Evolutionary conservation across 164 flowering plant species (phyloP), one percentile per base, ranked within the genome.

Genomic region (Stephania japonica): DNA sequence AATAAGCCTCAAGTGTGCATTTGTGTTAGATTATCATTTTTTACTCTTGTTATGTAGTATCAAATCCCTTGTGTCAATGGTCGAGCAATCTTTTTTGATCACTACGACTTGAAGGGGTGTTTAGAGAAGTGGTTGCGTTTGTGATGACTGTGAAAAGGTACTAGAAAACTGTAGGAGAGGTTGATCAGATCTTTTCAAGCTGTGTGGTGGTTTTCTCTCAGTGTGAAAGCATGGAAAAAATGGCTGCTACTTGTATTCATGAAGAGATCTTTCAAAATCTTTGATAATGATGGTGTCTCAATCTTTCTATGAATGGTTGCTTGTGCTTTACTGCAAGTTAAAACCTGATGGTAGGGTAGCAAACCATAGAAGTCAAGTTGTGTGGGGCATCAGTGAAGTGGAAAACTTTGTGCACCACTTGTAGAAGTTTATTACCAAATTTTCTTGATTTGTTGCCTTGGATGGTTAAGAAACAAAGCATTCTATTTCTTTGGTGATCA

Each of bases 321-420:
- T 59, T 59, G 64, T 24, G 21, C 64, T 18, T 5, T 21, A n/a
- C 18, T 59, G 24, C 64, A 59, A 59, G 23, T 1, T 59, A 19
- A 59, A 59, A n/a, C 64, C 64, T 18, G 5, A 16, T 59, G n/a
- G 64, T 59, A 59, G n/a, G 64, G n/a, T 59, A 59, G 64, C 64
- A n/a, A 59, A 59, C 64, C 64, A 59, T 24, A 19, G 24, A 59
- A 59, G 64, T 59, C 14, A 56, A 56, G 63, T 56, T 56, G n/a
- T 6, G n/a, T 16, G 21, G n/a, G n/a, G n/a, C 63, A 56, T 56
- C 23, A 16, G 14, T 50, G 59, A 50, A 50, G n/a, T 8, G 50
- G 50, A 44, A 44, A 44, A 8, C 14, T 13, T 8, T 44, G 2
- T 2, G 50, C 50, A 44, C 50, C 38, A 32, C 38, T 32, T 32